These are phyloP conservation scores for Barbarea vulgaris DNA, from an alignment of 345 rosid species.

Conservation along the genomic window DNA sequence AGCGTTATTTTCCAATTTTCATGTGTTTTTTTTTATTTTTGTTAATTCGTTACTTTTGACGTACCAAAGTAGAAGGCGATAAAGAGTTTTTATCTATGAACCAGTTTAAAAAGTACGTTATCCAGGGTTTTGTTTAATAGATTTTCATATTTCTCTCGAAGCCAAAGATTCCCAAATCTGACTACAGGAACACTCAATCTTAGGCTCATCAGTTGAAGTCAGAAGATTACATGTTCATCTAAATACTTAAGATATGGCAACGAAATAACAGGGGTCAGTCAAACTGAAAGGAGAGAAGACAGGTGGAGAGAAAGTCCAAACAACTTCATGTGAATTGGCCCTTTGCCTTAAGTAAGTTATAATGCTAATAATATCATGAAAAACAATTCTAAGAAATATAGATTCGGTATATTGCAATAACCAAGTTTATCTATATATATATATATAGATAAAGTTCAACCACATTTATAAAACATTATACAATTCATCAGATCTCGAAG, in stretches of 20 bases:
- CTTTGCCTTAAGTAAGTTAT: no score
- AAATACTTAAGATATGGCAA: background rate
- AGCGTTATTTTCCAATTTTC: slow-evolving; percentile 26
- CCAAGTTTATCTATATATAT: background rate
- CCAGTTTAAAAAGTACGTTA: background rate
- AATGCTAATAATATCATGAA: no score
- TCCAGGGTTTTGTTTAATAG: background rate
- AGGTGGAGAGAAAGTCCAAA: no score
- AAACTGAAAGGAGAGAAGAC: no score
- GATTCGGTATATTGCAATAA: background rate
- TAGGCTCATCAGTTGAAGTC: background rate
- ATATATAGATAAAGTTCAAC: background rate
- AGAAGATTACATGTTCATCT: background rate
- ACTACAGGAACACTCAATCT: background rate
- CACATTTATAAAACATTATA: background rate
- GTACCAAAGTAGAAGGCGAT: slow-evolving; percentile 21
- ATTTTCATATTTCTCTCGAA: background rate
- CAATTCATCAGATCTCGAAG: background rate
- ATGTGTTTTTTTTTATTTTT: slow-evolving; percentile 8
- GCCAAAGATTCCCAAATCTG: background rate
- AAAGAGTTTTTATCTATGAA: background rate
- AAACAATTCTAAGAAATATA: background rate
- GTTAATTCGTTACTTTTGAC: slow-evolving; percentile 8
- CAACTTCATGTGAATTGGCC: no score
- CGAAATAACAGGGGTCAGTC: no score